Evolutionary conservation across 805 yeast species (phyloP), one percentile per base, ranked within the genome.

Genomic region (Candida yuanshanica): DNA sequence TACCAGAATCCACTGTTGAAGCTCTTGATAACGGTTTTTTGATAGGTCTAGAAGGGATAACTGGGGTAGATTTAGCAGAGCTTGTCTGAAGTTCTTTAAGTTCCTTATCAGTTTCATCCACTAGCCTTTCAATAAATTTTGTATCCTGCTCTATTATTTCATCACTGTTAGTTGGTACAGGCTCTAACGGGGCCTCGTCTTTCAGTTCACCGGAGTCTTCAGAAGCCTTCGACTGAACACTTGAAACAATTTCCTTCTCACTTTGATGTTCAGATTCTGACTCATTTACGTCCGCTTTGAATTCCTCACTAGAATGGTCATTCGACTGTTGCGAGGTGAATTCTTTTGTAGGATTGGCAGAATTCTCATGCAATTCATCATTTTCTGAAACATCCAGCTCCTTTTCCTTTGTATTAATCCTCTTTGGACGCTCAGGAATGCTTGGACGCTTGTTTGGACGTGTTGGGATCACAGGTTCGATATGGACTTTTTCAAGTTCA

Each of bases 381-480:
- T 26, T 20, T 6, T 18, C n/a, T n/a, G 18, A n/a, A 7, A 10
- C 33, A 22, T 35, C 35, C 10, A 21, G 17, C 9, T 22, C 20
- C 12, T 11, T 22, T 17, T 24, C 12, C n/a, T 29, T 37, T 3
- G 20, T 8, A 10, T 25, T 37, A 26, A 13, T 24, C 36, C 38
- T 34, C 34, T 13, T 27, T 12, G 50, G 50, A 33, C 44, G 46
- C 11, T 27, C 32, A 13, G 49, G 49, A 20, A 44, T 32, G 6
- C 22, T 22, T 17, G 46, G 45, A 7, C 14, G 29, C 20, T 38
- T 41, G 5, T 26, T 12, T 21, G 39, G 39, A 26, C 41, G 35
- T 16, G 37, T 14, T 7, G 42, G 42, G 21, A 33, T 33, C 5
- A 39, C 39, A 9, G 36, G 37, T 12, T 20, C 39, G 49, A 45